Evolutionary conservation across 345 rosid genomes (phyloP).

Genomic region (Citrus unshiu): DNA sequence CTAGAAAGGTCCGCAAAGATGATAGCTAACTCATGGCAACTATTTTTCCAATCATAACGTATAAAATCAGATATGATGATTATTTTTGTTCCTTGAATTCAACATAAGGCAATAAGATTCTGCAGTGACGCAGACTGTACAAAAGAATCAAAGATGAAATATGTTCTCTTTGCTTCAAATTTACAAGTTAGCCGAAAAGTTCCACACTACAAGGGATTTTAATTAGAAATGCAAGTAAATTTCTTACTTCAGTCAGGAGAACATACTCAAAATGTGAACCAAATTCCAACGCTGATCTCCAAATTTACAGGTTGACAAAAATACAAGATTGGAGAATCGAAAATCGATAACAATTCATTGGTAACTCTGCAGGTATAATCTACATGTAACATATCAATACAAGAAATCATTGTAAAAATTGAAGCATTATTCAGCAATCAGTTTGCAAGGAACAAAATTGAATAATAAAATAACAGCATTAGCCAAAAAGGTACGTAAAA

Average conservation of each 20-base stretch:
- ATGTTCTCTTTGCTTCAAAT: no score
- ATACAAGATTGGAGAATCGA: not conserved
- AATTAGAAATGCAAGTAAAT: not conserved
- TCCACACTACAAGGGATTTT: not conserved
- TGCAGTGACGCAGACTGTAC: no score
- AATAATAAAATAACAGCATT: constrained; percentile 19
- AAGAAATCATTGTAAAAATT: constrained; percentile 10
- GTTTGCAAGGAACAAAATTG: constrained; percentile 37
- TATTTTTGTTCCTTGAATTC: no score
- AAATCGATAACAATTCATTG: constrained; percentile 8
- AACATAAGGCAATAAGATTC: no score
- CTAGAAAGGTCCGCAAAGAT: no score
- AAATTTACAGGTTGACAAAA: not conserved
- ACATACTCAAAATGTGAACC: not conserved
- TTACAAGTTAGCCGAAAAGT: no score
- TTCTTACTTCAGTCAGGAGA: not conserved
- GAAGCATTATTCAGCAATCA: constrained; percentile 22
- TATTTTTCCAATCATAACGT: no score
- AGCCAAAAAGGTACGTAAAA: constrained; percentile 5
- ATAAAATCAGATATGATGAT: no score
- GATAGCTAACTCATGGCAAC: no score
- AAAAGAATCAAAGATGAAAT: no score
- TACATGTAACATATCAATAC: constrained; percentile 13
- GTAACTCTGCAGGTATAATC: constrained; percentile 22
- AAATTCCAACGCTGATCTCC: not conserved